phyloP scores from a whole-genome alignment of 805 yeast genomes.

The Cyberlindnera amylophila region DNA sequence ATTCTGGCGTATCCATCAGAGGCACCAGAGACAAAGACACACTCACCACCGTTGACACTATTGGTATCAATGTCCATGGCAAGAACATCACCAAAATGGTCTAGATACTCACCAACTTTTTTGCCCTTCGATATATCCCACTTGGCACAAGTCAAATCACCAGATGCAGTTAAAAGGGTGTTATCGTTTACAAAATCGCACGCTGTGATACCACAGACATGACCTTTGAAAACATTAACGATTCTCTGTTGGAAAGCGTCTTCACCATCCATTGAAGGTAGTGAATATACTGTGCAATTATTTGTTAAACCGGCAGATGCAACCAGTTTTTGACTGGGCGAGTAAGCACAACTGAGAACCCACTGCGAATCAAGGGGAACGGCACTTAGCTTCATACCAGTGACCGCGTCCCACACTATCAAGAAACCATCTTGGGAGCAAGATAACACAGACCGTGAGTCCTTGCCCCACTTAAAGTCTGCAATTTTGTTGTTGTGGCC shows the following conservation, averaged over 20 bases:
- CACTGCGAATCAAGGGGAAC: conserved; percentile 72
- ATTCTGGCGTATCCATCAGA: conserved; percentile 65
- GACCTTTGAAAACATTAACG: conserved; percentile 66
- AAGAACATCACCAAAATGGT: conserved; percentile 72
- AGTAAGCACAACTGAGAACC: conserved; percentile 71
- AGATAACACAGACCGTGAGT: conserved; percentile 57
- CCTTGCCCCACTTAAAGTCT: conserved; percentile 63
- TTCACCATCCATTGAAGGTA: conserved; percentile 25
- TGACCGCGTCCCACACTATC: conserved; percentile 75
- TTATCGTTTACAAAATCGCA: conserved; percentile 60
- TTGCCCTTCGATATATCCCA: conserved; percentile 76
- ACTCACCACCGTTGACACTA: conserved; percentile 8
- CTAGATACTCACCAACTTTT: conserved; percentile 50
- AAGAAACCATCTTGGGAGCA: conserved; percentile 87
- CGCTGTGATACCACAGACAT: conserved; percentile 76
- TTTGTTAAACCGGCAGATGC: conserved; percentile 87
- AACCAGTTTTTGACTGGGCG: conserved; percentile 60
- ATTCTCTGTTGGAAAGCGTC: conserved; percentile 37
- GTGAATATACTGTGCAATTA: conserved; percentile 64
- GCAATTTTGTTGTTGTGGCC: conserved; percentile 72
- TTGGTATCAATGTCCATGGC: conserved; percentile 36
- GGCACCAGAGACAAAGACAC: conserved; percentile 55
- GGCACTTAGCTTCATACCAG: conserved; percentile 68
- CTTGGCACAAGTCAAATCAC: conserved; percentile 72
- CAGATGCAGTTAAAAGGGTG: conserved; percentile 65